phyloP scores from a whole-genome alignment of 139 green algal species.

The Pseudopediastrum boryanum region DNA sequence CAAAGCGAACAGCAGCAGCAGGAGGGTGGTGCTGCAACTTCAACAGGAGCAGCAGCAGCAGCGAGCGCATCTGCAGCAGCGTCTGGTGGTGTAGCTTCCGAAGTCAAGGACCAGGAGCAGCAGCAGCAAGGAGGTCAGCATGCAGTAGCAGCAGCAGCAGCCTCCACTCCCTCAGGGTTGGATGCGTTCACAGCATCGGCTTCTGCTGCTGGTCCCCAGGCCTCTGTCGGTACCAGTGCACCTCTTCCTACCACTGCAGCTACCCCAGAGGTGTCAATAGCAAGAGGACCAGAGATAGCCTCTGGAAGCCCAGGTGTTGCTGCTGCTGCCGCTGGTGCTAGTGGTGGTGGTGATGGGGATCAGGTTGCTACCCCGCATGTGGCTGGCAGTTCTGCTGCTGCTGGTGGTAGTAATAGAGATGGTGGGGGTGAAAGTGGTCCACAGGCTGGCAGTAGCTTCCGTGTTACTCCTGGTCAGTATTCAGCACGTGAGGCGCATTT shows the following conservation, averaged over 20 bases:
- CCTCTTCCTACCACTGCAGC: too few species aligned
- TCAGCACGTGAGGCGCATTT: constrained; percentile 68
- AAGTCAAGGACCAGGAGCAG: background rate
- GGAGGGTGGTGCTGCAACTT: background rate
- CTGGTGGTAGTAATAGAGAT: too few species aligned
- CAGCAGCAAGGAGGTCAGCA: constrained; percentile 16
- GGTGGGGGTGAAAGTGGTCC: too few species aligned
- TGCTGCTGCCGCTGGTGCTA: too few species aligned
- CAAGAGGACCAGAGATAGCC: too few species aligned
- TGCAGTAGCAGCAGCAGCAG: background rate
- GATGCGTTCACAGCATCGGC: background rate
- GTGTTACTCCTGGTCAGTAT: constrained; percentile 42
- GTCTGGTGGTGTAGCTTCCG: background rate
- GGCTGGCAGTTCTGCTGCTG: too few species aligned
- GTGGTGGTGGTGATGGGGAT: too few species aligned
- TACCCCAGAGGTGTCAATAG: too few species aligned
- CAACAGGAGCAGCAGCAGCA: background rate
- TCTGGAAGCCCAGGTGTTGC: too few species aligned
- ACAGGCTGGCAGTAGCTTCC: background rate
- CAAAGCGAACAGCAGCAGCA: constrained; percentile 23
- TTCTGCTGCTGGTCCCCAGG: too few species aligned
- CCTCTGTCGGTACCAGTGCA: too few species aligned
- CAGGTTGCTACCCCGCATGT: too few species aligned
- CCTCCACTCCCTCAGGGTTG: background rate
- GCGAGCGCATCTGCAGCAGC: constrained; percentile 5